Evolutionary conservation across 768 basidiomycete genomes (phyloP).

Genomic region (Crucibulum laeve): DNA sequence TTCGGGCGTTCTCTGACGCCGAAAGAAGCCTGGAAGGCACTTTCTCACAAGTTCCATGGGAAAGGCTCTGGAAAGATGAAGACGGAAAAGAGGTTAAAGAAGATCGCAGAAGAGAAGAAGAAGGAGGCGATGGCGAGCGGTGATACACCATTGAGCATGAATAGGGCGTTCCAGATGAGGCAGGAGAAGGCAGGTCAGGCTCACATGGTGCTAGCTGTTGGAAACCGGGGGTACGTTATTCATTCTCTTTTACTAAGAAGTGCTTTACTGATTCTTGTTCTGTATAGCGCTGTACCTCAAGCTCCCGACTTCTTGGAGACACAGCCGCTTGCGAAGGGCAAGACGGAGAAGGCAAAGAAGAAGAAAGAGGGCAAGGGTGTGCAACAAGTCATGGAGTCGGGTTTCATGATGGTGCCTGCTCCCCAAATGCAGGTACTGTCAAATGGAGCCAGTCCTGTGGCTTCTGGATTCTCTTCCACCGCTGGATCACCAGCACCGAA

Average conservation of each 20-base stretch:
- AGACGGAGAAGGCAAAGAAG: conserved; percentile 77
- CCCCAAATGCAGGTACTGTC: conserved; percentile 36
- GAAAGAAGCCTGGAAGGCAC: conserved; percentile 98
- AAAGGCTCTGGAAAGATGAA: conserved; percentile 97
- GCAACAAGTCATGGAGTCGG: conserved; percentile 42
- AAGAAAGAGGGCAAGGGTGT: conserved; percentile 68
- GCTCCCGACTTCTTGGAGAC: conserved; percentile 75
- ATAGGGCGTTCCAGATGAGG: conserved; percentile 85
- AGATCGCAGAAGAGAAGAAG: conserved; percentile 97
- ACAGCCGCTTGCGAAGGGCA: conserved; percentile 77
- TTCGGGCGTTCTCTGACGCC: conserved; percentile 83
- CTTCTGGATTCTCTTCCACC: conserved; percentile 28
- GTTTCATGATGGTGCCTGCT: conserved; percentile 73
- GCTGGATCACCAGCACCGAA: conserved; percentile 63
- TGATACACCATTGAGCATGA: conserved; percentile 96
- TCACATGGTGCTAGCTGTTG: conserved; percentile 92
- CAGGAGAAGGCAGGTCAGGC: conserved; percentile 95
- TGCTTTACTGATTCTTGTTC: conserved; percentile 5
- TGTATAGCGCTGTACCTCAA: conserved; percentile 78
- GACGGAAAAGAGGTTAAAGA: conserved; percentile 93
- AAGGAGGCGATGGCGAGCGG: conserved; percentile 90
- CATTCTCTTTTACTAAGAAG: neutral
- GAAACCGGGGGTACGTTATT: conserved; percentile 78
- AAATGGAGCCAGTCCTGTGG: conserved; percentile 45
- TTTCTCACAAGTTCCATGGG: conserved; percentile 98